phyloP scores from a whole-genome alignment of 1,139 yeast species.

The Scheffersomyces segobiensis region DNA sequence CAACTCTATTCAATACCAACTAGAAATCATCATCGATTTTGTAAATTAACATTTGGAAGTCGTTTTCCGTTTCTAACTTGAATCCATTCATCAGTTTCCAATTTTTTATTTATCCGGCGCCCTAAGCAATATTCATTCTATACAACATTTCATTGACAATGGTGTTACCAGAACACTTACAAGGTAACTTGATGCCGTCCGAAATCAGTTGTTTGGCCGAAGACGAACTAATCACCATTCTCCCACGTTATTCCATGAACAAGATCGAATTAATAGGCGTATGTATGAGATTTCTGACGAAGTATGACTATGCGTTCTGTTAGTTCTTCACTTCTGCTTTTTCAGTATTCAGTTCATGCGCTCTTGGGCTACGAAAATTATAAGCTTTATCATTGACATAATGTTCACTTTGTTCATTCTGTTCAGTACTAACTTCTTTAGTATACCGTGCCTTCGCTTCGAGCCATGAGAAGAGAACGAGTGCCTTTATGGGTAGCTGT shows the following conservation, averaged over 20 bases:
- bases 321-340: background rate
- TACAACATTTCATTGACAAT: constrained; percentile 25
- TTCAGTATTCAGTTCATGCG: background rate
- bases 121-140: background rate
- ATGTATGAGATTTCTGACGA: constrained; percentile 19
- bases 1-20: background rate
- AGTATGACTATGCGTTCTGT: background rate
- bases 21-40: background rate
- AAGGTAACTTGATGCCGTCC: constrained; percentile 64
- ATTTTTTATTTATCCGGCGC: background rate
- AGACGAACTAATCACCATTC: constrained; percentile 66
- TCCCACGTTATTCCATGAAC: constrained; percentile 74
- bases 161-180: constrained; percentile 64
- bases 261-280: constrained; percentile 64
- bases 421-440: constrained; percentile 14
- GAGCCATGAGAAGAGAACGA: constrained; percentile 68
- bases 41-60: background rate
- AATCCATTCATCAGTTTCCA: background rate
- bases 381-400: background rate
- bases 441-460: constrained; percentile 51
- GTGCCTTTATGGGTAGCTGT: constrained; percentile 91
- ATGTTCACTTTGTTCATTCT: no score
- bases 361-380: background rate
- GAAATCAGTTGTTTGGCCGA: constrained; percentile 88
- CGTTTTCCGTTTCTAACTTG: background rate